Evolutionary conservation across 2,329 filamentous ascomycete genomes (phyloP).

Genomic region (Penicillium sp.): DNA sequence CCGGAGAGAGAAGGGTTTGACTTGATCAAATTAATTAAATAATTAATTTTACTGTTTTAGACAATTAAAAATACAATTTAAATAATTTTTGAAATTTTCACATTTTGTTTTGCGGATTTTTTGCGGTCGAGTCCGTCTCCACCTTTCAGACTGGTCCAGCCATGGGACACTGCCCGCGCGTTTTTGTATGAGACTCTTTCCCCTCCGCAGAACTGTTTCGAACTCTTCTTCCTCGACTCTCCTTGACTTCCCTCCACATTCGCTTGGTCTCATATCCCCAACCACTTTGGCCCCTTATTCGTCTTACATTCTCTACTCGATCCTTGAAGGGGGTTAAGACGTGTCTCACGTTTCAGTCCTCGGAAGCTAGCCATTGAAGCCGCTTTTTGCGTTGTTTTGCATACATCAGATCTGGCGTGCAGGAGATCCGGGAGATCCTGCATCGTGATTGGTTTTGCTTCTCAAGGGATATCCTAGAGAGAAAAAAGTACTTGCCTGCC

Average conservation of each 20-base stretch:
- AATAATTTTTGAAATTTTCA: not conserved
- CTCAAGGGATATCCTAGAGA: slow-evolving; percentile 3
- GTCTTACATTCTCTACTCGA: not conserved
- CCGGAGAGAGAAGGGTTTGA: not conserved
- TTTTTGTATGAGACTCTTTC: slow-evolving; percentile 7
- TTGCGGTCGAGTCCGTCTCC: not conserved
- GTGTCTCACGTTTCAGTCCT: slow-evolving; percentile 11
- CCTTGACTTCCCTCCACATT: not conserved
- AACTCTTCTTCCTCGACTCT: not conserved
- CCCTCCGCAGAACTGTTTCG: not conserved
- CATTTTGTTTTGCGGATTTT: not conserved
- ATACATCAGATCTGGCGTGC: slow-evolving; percentile 14
- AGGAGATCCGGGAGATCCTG: slow-evolving; percentile 7
- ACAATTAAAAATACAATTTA: not conserved
- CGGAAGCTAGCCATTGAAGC: slow-evolving; percentile 4
- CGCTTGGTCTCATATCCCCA: not conserved
- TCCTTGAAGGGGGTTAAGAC: slow-evolving; percentile 4
- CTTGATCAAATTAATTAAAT: not conserved
- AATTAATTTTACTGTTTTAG: not conserved
- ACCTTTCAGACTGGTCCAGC: not conserved
- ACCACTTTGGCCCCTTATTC: not conserved
- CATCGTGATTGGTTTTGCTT: slow-evolving; percentile 1
- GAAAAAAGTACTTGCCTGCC: not conserved
- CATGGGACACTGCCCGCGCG: not conserved
- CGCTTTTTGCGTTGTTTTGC: slow-evolving; percentile 6